Evolutionary conservation across 202 grass and related monocot species (phyloP).

Genomic region (Setaria italica): DNA sequence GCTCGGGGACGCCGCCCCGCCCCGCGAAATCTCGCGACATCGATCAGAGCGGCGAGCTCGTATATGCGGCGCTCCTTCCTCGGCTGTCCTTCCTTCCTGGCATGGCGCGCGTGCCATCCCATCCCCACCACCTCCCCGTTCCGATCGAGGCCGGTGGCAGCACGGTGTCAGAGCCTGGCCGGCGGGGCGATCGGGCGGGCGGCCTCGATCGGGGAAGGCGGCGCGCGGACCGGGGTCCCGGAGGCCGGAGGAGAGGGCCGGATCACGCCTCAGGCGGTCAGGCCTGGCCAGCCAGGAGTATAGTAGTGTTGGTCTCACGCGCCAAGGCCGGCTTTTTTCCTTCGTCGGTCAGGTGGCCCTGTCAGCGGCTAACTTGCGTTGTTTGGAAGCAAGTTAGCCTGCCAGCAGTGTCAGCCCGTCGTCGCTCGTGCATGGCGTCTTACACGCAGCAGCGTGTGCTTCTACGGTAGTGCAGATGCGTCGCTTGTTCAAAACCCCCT

Average conservation of each 20-base stretch:
- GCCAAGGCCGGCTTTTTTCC: not conserved
- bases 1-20: not conserved
- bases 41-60: not conserved
- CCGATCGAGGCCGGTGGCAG: conserved; percentile 58
- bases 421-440: not conserved
- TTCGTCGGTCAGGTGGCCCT: not conserved
- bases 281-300: not conserved
- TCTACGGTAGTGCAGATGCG: too few relatives aligned
- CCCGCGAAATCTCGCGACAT: not conserved
- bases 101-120: not conserved
- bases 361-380: conserved; percentile 38
- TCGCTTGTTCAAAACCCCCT: too few relatives aligned
- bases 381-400: conserved; percentile 51
- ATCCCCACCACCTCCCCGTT: not conserved
- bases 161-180: conserved; percentile 50
- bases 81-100: too few relatives aligned
- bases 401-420: conserved; percentile 29
- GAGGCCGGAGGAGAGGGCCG: too few relatives aligned
- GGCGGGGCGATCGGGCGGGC: not conserved
- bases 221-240: conserved; percentile 14
- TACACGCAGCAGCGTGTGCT: too few relatives aligned
- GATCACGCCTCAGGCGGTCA: too few relatives aligned
- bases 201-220: conserved; percentile 47
- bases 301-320: not conserved
- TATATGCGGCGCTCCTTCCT: too few relatives aligned